A percentile compares a stretch with the other conserved stretches of the same genome.
These are phyloP conservation scores for Cryptococcus sp. DNA, from an alignment of 1,284 basidiomycete genomes.

Conservation along the genomic window DNA sequence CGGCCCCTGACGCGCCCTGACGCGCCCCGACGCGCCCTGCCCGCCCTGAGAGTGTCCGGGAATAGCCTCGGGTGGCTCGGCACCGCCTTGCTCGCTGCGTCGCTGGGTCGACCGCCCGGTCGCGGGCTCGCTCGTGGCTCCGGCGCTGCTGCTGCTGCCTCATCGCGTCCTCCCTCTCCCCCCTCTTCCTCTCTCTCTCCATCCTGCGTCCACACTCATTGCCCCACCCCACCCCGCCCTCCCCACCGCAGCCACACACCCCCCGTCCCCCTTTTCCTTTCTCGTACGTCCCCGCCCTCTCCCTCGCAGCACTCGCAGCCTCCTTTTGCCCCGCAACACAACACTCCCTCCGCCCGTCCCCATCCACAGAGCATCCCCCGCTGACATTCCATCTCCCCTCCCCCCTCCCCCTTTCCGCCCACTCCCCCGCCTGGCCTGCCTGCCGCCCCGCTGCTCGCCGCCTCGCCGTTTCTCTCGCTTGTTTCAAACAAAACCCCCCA, in stretches of 20 bases:
- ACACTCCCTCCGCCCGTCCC: background rate
- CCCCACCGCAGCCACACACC: background rate
- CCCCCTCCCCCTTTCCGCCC: background rate
- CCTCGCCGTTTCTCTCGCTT: background rate
- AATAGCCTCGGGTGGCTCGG: no score
- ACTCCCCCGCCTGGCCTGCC: background rate
- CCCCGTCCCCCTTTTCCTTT: no score
- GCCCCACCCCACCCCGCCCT: no score
- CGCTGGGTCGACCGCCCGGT: no score
- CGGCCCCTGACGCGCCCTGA: no score
- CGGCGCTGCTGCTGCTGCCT: no score
- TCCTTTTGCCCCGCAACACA: background rate
- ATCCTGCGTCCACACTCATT: no score
- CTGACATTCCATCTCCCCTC: background rate
- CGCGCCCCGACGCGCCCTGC: no score
- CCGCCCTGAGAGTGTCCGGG: no score
- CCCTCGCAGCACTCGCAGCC: background rate
- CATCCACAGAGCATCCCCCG: background rate
- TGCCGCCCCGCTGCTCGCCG: background rate
- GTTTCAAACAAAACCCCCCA: background rate
- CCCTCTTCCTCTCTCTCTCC: background rate
- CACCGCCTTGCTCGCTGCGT: no score
- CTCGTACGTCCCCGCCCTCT: background rate
- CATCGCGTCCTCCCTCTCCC: background rate
- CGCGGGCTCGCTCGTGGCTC: no score